Evolutionary conservation across 1,139 yeast genomes (phyloP).

Genomic region (Suhomyces choctaworum): DNA sequence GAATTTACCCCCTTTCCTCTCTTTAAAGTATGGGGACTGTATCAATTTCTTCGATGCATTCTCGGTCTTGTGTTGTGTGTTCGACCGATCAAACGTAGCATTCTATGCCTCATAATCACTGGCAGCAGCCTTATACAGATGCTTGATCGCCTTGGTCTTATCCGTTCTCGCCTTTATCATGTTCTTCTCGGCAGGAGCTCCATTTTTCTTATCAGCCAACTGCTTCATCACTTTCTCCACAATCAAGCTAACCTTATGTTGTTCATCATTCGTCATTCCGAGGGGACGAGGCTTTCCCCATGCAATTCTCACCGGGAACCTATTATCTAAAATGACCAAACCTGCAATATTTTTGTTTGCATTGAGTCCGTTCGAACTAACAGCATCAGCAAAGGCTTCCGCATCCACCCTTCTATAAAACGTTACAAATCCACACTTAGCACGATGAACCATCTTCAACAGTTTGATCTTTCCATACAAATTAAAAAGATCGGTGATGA

Average conservation of each 20-base stretch:
- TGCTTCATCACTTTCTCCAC: slow-evolving; percentile 61
- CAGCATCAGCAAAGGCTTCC: slow-evolving; percentile 48
- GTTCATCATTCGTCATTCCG: slow-evolving; percentile 50
- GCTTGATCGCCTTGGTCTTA: neutral
- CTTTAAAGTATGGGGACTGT: no score
- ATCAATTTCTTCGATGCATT: no score
- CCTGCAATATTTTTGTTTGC: slow-evolving; percentile 34
- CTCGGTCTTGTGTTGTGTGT: no score
- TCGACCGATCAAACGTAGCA: no score
- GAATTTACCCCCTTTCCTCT: no score
- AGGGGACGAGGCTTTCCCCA: slow-evolving; percentile 64
- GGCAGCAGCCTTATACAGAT: slow-evolving; percentile 1
- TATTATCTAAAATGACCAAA: slow-evolving; percentile 32
- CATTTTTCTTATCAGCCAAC: slow-evolving; percentile 48
- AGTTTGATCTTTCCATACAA: slow-evolving; percentile 48
- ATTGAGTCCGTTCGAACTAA: slow-evolving; percentile 33
- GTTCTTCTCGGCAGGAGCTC: no score
- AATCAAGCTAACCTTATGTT: slow-evolving; percentile 52
- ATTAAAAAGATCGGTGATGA: slow-evolving; percentile 50
- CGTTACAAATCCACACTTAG: slow-evolving; percentile 65
- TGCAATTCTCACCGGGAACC: slow-evolving; percentile 54
- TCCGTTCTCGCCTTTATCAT: neutral
- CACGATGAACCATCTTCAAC: slow-evolving; percentile 56
- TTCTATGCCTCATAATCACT: slow-evolving; percentile 1
- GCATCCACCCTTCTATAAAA: slow-evolving; percentile 54